Percentiles rank a stretch among this genome's conserved stretches.
phyloP scores from a whole-genome alignment of 805 yeast genomes.

The Schwanniomyces sp. region DNA sequence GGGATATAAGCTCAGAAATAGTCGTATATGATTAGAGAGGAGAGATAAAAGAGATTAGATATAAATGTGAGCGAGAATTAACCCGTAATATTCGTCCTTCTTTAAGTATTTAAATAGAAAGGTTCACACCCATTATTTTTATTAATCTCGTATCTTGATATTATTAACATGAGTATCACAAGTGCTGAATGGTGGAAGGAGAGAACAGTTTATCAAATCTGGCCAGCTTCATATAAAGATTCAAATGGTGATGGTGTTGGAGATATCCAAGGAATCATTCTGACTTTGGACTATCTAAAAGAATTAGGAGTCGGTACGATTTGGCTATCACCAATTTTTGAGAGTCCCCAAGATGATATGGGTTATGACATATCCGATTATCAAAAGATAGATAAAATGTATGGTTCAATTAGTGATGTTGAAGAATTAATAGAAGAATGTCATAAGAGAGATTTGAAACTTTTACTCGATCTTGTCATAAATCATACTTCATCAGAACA shows the following conservation, averaged over 20 bases:
- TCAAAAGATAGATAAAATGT: conserved; percentile 48
- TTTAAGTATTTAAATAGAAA: not conserved
- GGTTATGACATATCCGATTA: conserved; percentile 62
- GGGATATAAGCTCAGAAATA: too few relatives aligned
- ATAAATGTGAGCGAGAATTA: too few relatives aligned
- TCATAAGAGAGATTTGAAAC: conserved; percentile 50
- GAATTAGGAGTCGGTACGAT: conserved; percentile 50
- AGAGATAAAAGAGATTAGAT: conserved; percentile 23
- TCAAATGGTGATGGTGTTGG: conserved; percentile 61
- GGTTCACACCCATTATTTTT: not conserved
- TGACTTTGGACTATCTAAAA: conserved; percentile 52
- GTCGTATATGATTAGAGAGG: too few relatives aligned
- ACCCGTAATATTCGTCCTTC: too few relatives aligned
- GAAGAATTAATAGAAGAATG: conserved; percentile 45
- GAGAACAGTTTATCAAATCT: conserved; percentile 55
- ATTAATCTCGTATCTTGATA: not conserved
- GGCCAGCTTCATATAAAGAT: conserved; percentile 63
- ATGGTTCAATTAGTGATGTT: conserved; percentile 56
- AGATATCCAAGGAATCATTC: conserved; percentile 54
- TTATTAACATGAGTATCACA: conserved; percentile 6
- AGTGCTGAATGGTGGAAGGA: conserved; percentile 53
- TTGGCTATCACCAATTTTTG: conserved; percentile 61
- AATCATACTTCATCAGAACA: conserved; percentile 60
- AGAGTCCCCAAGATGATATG: conserved; percentile 62
- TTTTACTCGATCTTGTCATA: conserved; percentile 56